Evolutionary conservation across 768 basidiomycete genomes (phyloP).

Genomic region (Leccinum disarticulatum): DNA sequence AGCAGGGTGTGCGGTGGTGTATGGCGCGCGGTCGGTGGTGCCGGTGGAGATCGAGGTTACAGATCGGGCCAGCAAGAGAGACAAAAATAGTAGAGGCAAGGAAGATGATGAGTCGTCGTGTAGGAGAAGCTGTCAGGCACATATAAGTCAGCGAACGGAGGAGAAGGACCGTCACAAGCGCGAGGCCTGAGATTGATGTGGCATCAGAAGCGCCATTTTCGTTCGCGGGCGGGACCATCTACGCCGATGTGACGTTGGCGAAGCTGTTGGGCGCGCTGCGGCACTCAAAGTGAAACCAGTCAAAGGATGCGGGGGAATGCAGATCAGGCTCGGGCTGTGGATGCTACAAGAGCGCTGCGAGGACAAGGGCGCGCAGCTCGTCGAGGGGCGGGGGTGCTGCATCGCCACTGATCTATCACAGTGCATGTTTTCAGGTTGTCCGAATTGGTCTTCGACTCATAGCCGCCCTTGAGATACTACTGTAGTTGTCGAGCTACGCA

Average conservation of each 20-base stretch:
- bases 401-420: too few relatives aligned
- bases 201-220: too few relatives aligned
- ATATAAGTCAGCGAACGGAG: neutral
- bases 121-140: constrained; percentile 62
- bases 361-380: constrained; percentile 16
- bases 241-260: constrained; percentile 22
- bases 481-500: too few relatives aligned
- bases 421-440: too few relatives aligned
- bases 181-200: too few relatives aligned
- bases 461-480: too few relatives aligned
- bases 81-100: constrained; percentile 35
- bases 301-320: constrained; percentile 73
- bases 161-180: constrained; percentile 42
- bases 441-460: too few relatives aligned
- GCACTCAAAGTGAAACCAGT: constrained; percentile 87
- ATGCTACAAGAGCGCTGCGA: constrained; percentile 11
- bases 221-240: too few relatives aligned
- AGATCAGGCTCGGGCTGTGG: constrained; percentile 38
- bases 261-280: constrained; percentile 73
- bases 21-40: constrained; percentile 55
- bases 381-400: constrained; percentile 16
- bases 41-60: constrained; percentile 40
- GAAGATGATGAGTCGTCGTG: constrained; percentile 77
- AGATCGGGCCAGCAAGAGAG: neutral
- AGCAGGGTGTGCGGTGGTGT: constrained; percentile 75